phyloP scores from a whole-genome alignment of 352 stramenopile species.

The Ophiocytium majus region DNA sequence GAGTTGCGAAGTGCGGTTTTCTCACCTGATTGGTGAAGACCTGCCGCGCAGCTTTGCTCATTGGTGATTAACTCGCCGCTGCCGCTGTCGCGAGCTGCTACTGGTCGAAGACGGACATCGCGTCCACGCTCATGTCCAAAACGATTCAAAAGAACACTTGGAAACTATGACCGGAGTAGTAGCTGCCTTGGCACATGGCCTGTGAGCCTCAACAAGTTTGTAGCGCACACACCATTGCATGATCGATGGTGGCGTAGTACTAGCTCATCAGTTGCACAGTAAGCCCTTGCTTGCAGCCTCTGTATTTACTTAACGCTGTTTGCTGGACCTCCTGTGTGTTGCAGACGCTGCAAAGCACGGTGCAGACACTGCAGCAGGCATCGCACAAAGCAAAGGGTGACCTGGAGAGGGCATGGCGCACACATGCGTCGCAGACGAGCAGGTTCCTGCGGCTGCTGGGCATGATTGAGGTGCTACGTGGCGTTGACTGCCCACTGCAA shows the following conservation, averaged over 20 bases:
- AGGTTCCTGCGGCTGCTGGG: constrained; percentile 21
- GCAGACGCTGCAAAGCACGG: not conserved
- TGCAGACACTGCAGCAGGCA: constrained; percentile 24
- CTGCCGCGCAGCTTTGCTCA: no score
- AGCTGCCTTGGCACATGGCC: not conserved
- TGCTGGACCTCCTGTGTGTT: not conserved
- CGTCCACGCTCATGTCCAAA: no score
- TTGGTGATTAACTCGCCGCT: no score
- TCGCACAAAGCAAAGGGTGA: not conserved
- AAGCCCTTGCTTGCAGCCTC: not conserved
- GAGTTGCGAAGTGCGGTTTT: no score
- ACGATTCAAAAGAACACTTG: no score
- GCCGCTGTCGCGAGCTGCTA: no score
- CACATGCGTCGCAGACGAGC: not conserved
- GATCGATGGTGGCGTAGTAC: not conserved
- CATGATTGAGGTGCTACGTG: constrained; percentile 1
- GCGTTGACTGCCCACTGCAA: not conserved
- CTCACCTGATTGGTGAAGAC: no score
- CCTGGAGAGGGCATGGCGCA: not conserved
- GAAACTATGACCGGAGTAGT: not conserved
- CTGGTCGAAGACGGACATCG: no score
- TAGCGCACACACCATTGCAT: not conserved
- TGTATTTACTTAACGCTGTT: not conserved
- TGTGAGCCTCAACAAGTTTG: not conserved
- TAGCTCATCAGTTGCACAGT: not conserved